Base-by-base conservation (phyloP, 306 rosid species). In the Mimosa pudica region DNA sequence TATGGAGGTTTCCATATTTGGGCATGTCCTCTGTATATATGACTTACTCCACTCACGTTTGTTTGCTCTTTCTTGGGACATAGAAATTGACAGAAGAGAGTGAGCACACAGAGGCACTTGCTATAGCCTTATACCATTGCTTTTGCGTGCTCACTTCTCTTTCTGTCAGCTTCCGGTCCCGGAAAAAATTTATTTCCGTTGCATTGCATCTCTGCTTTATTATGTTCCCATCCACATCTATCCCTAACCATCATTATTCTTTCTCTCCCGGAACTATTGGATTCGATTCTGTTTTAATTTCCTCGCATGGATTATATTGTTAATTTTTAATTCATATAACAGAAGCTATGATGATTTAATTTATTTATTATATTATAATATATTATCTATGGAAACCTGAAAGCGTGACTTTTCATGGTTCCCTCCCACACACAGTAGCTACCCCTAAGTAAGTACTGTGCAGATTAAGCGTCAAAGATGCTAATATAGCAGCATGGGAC, bases 71-170 rank as follows among this genome's bases (percentile, higher is more conserved):
- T 73, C 81, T 47, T 73, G 89, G 88, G 76, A 85, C 84, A 83
- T 89, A 52, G 93, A 90, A 92, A 90, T 90, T 94, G 98, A 94
- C 98, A 94, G 98, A 92, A 94, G 98, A 94, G 98, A 92, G 96
- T 90, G 98, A 94, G 98, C 98, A 94, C 93, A 89, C 81, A 89
- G 92, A 88, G 91, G 94, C 79, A 74, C 73, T 79, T 84, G 49
- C 82, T 92, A 92, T 89, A 83, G 48, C 33, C 62, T 47, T 92
- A 87, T 90, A 85, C 82, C 71, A 67, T 77, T 90, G 85, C 86
- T 90, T 87, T 87, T 92, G 90, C 76, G 98, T 94, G 97, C 96
- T 92, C 92, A 88, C 87, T 82, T 36, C 88, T 88, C 96, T 92
- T 65, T 80, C 94, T 92, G 93, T 90, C 98, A 83, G 73, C 70